Evolutionary conservation across 2,329 filamentous ascomycete genomes (phyloP).

Genomic region (Sarocladium brachiariae): DNA sequence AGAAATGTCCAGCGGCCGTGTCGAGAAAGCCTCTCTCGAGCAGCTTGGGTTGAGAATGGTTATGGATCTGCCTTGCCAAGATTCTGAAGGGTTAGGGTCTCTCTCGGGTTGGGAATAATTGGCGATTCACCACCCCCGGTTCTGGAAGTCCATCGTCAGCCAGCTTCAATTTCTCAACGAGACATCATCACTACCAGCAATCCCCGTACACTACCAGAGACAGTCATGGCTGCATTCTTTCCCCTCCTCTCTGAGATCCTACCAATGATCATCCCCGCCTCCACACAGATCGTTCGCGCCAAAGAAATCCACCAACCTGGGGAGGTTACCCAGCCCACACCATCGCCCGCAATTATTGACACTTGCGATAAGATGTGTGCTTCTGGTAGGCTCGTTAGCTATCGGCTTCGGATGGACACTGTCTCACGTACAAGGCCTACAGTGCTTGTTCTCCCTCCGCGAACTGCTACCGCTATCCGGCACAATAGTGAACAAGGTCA

Average conservation of each 20-base stretch:
- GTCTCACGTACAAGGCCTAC: conserved; percentile 1
- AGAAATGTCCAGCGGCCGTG: too few species aligned
- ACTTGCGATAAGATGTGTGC: conserved; percentile 61
- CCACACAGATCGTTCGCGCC: conserved; percentile 49
- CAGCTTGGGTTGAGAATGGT: too few species aligned
- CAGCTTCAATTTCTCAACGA: conserved; percentile 12
- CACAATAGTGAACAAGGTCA: conserved; percentile 64
- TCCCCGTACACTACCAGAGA: neutral
- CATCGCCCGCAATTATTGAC: conserved; percentile 51
- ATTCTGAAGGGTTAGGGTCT: too few species aligned
- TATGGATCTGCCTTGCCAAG: too few species aligned
- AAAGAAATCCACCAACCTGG: conserved; percentile 35
- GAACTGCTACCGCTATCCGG: conserved; percentile 55
- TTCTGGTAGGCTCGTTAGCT: conserved; percentile 41
- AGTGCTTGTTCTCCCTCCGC: conserved; percentile 59
- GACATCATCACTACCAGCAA: neutral
- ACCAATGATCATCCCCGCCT: conserved; percentile 51
- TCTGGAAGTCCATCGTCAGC: too few species aligned
- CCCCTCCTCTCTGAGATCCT: conserved; percentile 51
- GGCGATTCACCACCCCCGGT: too few species aligned
- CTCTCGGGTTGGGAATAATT: neutral
- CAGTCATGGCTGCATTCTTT: conserved; percentile 43
- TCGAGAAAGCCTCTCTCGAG: too few species aligned
- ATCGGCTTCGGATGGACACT: neutral
- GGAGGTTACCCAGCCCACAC: neutral